Percentiles rank a stretch among this genome's conserved stretches.
Evolutionary conservation across 345 rosid genomes (phyloP).

Genomic region (Sapria himalayana): DNA sequence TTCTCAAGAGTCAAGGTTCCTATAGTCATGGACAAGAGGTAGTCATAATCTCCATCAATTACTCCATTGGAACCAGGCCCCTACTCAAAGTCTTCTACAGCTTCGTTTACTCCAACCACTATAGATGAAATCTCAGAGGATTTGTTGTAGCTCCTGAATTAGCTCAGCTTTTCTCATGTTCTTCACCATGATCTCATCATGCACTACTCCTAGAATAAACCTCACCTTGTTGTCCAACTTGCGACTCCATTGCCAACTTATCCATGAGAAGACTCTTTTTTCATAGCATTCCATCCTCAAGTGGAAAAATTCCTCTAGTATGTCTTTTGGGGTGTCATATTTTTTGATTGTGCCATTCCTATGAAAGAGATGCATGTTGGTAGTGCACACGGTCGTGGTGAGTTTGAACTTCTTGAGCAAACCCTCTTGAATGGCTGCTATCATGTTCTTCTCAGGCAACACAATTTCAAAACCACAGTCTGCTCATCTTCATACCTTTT

Average conservation of each 20-base stretch:
- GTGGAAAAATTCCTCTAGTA: constrained; percentile 65
- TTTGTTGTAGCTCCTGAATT: constrained; percentile 44
- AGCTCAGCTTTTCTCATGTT: constrained; percentile 75
- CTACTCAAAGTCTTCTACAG: constrained; percentile 37
- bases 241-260: constrained; percentile 42
- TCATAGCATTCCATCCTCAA: constrained; percentile 51
- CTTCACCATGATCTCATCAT: constrained; percentile 66
- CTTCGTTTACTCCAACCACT: constrained; percentile 45
- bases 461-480: constrained; percentile 24
- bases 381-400: constrained; percentile 39
- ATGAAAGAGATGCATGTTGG: constrained; percentile 91
- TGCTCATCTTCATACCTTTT: constrained; percentile 22
- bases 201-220: constrained; percentile 79
- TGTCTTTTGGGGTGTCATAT: constrained; percentile 64
- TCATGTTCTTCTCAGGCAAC: constrained; percentile 39
- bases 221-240: constrained; percentile 71
- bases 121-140: constrained; percentile 72
- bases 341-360: constrained; percentile 50
- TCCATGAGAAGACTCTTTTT: constrained; percentile 32
- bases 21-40: constrained; percentile 64
- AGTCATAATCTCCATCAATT: constrained; percentile 52
- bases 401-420: constrained; percentile 65
- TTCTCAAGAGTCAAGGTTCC: constrained; percentile 60
- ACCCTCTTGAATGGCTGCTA: constrained; percentile 48
- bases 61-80: constrained; percentile 18